A percentile compares a stretch with the other conserved stretches of the same genome.
Conservation (phyloP, 1,284 basidiomycete species). For the Rugosomyces carneus region DNA sequence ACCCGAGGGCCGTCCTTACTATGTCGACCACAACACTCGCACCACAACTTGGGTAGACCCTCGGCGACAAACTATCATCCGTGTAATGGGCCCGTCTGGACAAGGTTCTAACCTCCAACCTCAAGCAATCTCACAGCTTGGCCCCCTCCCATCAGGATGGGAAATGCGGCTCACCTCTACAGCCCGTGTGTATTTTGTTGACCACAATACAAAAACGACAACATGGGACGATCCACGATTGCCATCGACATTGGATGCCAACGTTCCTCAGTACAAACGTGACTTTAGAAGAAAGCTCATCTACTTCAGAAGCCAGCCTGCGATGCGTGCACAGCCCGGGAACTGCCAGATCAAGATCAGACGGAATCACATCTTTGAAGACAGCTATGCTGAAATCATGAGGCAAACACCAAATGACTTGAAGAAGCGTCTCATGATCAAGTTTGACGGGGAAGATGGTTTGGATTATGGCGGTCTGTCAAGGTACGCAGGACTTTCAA, state of each 20-base stretch:
- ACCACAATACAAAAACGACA: slow-evolving; percentile 96
- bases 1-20: slow-evolving; percentile 90
- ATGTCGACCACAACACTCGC: slow-evolving; percentile 91
- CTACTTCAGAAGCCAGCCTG: slow-evolving; percentile 94
- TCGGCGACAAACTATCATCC: slow-evolving; percentile 82
- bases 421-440: slow-evolving; percentile 96
- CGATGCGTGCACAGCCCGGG: slow-evolving; percentile 81
- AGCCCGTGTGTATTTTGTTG: slow-evolving; percentile 93
- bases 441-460: slow-evolving; percentile 95
- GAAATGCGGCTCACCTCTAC: slow-evolving; percentile 96
- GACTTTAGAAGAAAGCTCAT: slow-evolving; percentile 95
- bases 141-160: slow-evolving; percentile 91
- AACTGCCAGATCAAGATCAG: slow-evolving; percentile 95
- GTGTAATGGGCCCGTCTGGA: slow-evolving; percentile 85
- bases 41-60: slow-evolving; percentile 97
- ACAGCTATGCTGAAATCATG: slow-evolving; percentile 96
- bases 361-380: slow-evolving; percentile 92
- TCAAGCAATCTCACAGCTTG: slow-evolving; percentile 86
- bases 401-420: slow-evolving; percentile 88
- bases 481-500: slow-evolving; percentile 40
- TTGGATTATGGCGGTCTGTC: slow-evolving; percentile 93
- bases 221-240: slow-evolving; percentile 95
- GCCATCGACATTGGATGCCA: slow-evolving; percentile 78
- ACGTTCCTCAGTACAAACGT: slow-evolving; percentile 95
- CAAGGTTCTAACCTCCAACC: slow-evolving; percentile 79